phyloP scores from a whole-genome alignment of 768 basidiomycete genomes.

The Lactifluus rugatus region DNA sequence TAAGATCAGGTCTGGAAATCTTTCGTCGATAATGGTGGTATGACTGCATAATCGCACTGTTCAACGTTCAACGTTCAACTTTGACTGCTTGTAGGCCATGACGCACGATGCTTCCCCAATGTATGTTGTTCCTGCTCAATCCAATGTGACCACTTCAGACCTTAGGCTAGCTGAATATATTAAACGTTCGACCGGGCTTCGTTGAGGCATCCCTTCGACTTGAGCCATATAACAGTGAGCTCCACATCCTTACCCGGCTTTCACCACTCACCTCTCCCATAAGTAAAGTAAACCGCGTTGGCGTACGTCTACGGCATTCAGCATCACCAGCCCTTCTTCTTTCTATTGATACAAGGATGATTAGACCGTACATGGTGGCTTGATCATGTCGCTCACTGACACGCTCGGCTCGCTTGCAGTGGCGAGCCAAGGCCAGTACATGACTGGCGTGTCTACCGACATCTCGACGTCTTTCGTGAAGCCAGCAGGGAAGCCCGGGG shows the following conservation, averaged over 20 bases:
- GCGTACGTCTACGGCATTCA: constrained; percentile 38
- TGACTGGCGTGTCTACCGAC: constrained; percentile 85
- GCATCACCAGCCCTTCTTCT: not conserved
- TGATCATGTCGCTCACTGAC: constrained; percentile 74
- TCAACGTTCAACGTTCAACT: not conserved
- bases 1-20: constrained; percentile 65
- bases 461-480: constrained; percentile 69
- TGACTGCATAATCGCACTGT: constrained; percentile 6
- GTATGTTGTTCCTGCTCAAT: constrained; percentile 30
- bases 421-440: constrained; percentile 69
- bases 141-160: not conserved
- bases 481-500: constrained; percentile 64
- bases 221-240: constrained; percentile 63
- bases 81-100: constrained; percentile 47
- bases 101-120: constrained; percentile 70
- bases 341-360: not conserved
- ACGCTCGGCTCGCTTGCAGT: constrained; percentile 80
- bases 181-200: constrained; percentile 58
- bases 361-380: constrained; percentile 66
- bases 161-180: constrained; percentile 48
- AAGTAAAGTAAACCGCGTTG: constrained; percentile 65
- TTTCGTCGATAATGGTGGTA: constrained; percentile 67
- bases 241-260: not conserved
- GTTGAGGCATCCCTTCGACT: constrained; percentile 63
- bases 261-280: not conserved